These are phyloP conservation scores for Agrocybe pediades DNA, from an alignment of 768 basidiomycete genomes.

Conservation along the genomic window DNA sequence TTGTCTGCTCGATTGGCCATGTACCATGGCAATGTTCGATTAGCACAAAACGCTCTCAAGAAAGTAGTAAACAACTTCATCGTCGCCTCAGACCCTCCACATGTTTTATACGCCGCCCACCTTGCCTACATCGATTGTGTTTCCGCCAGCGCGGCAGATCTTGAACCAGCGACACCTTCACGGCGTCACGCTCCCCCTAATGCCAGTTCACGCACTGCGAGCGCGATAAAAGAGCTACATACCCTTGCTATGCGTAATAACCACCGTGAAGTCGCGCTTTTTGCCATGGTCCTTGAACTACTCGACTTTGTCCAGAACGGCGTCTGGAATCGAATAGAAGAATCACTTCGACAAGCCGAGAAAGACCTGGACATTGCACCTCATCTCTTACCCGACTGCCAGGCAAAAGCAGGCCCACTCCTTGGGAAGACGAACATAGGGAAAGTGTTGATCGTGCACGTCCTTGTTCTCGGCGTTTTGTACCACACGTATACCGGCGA, in stretches of 20 bases:
- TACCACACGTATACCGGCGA: constrained; percentile 64
- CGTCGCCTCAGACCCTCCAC: constrained; percentile 48
- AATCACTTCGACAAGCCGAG: constrained; percentile 53
- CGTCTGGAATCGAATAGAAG: constrained; percentile 53
- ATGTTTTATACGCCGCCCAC: constrained; percentile 55
- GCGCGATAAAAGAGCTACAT: constrained; percentile 36
- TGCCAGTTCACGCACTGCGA: constrained; percentile 25
- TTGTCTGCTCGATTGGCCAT: constrained; percentile 65
- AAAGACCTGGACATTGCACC: constrained; percentile 42
- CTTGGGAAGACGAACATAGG: constrained; percentile 15
- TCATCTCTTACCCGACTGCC: not conserved
- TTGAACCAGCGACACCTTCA: constrained; percentile 6
- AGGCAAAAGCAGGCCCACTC: constrained; percentile 4
- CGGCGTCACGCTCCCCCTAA: constrained; percentile 2
- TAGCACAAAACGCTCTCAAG: constrained; percentile 59
- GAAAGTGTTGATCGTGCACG: constrained; percentile 48
- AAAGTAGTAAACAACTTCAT: constrained; percentile 51
- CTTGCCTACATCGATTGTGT: constrained; percentile 53
- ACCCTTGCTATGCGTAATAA: constrained; percentile 22
- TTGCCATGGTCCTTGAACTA: constrained; percentile 58
- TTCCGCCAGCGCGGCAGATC: constrained; percentile 14
- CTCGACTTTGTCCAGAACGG: constrained; percentile 56
- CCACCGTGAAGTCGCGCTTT: constrained; percentile 47
- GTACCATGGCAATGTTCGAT: constrained; percentile 52
- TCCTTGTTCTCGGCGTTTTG: constrained; percentile 61